Base-by-base conservation (phyloP, 2,329 filamentous ascomycete genomes). In the Stachybotrys chlorohalonatus region DNA sequence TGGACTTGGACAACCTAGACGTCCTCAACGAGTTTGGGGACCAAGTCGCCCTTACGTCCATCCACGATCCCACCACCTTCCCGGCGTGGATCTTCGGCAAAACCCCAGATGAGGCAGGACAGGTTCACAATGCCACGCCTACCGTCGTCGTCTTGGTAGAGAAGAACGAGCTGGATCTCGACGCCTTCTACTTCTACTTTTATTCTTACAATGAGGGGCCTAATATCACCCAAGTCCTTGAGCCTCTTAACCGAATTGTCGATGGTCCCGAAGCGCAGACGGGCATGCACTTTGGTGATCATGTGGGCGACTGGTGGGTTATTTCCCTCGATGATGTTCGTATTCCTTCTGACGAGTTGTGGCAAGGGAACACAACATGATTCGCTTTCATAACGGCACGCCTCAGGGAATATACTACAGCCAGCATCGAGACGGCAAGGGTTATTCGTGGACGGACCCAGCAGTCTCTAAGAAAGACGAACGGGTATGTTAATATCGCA, bases 121-220 rank as follows among this genome's bases (percentile, higher is more conserved):
- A 36, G 7, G 62, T 65, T 16, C 58, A 57, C 47, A 57, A 64
- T 31, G 56, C 66, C 1, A 66, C 66, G 3, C 59, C 67, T 0
- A 67, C 64, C 45, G 64, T 65, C 1, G 64, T 69, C 2, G 60
- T 70, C 17, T 42, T 70, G 8, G 65, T 70, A 0, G 62, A 67
- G 13, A 65, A 64, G 53, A 57, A 53, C 36, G 46, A 61, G 6
- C 31, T 57, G 1, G 64, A 68, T 6, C 7, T 68, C 1, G 68
- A 68, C 36, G 67, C 65, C 0, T 70, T 70, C 9, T 70, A 64
- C 54, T 70, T 70, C 46, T 70, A 70, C 30, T 70, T 70, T 15
- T 70, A 70, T 51, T 68, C 67, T 0, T 70, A 63, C 30, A 65
- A 70, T 1, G 62, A 65, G 31, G 67, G 67, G 0, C 59, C 65